Evolutionary conservation across 345 rosid genomes (phyloP).

Genomic region (Salix exigua): DNA sequence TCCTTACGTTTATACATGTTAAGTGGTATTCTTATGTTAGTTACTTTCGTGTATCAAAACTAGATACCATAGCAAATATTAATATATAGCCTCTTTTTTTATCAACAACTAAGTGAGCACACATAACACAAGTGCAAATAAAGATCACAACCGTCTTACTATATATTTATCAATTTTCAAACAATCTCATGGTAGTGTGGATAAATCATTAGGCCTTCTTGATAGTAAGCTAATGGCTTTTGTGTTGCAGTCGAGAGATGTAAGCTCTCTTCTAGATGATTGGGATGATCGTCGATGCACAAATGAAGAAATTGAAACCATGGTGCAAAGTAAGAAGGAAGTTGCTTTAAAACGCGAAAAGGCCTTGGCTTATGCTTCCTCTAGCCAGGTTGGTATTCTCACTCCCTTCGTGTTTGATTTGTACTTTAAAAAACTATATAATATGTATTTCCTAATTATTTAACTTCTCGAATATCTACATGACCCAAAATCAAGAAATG

Average conservation of each 20-base stretch:
- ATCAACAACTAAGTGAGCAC: no score
- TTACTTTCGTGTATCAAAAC: no score
- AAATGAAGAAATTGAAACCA: constrained; percentile 42
- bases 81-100: no score
- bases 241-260: constrained; percentile 14
- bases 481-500: constrained; percentile 43
- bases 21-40: no score
- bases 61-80: no score
- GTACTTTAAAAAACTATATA: not conserved
- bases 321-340: constrained; percentile 19
- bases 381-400: constrained; percentile 50
- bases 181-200: not conserved
- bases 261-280: constrained; percentile 14
- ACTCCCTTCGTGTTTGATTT: not conserved
- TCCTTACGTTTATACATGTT: no score
- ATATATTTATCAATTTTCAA: not conserved
- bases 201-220: no score
- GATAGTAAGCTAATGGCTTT: not conserved
- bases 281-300: constrained; percentile 34
- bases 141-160: no score
- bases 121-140: no score
- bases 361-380: constrained; percentile 26
- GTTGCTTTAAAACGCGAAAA: constrained; percentile 27
- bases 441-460: not conserved
- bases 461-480: not conserved